Base-by-base conservation (phyloP, 148 eudicot genomes). In the Persicaria tinctoria region DNA sequence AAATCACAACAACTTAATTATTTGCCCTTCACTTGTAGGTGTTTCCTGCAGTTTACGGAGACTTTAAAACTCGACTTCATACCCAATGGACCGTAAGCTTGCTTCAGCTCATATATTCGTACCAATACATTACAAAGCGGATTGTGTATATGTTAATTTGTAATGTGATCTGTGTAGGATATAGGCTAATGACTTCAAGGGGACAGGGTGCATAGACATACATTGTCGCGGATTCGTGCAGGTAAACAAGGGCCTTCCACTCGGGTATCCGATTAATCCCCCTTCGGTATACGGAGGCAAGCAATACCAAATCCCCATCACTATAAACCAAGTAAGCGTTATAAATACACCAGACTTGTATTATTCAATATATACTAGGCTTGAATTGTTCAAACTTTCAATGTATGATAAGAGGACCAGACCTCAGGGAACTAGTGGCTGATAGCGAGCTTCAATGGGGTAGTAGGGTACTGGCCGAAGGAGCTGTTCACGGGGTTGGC, bases 21-120 rank as follows among this genome's bases (percentile, higher is more conserved):
- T 59, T 12, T 53, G 56, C 17, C 8, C 12, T 4, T 18, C 38
- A 18, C 7, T 23, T 60, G 3, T 60, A 60, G 66, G 66, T 18
- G 68, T 60, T 60, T 10, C 68, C 68, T 8, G 68, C 44, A 10
- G 10, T 60, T 60, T 60, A 60, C 14, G 44, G 68, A 60, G 68
- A 60, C 10, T 12, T 1, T 23, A 2, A 3, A 27, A 23, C 68
- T 23, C 68, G 68, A 1, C 68, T 60, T 27, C 27, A 20, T 5
- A 60, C 68, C 13, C 68, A 23, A 60, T 60, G 68, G 68, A 60
- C 68, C 5, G 68, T 60, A 27, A 60, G 14, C 57, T 54, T 16
- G 41, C 41, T 32, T 32, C 41, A 1, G 41, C 41, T 32, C 57
- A 8, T 2, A 50, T 8, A 5, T 13, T 50, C 12, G 56, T 53